Evolutionary conservation across 805 yeast species (phyloP).

Genomic region (Lipomyces orientalis): DNA sequence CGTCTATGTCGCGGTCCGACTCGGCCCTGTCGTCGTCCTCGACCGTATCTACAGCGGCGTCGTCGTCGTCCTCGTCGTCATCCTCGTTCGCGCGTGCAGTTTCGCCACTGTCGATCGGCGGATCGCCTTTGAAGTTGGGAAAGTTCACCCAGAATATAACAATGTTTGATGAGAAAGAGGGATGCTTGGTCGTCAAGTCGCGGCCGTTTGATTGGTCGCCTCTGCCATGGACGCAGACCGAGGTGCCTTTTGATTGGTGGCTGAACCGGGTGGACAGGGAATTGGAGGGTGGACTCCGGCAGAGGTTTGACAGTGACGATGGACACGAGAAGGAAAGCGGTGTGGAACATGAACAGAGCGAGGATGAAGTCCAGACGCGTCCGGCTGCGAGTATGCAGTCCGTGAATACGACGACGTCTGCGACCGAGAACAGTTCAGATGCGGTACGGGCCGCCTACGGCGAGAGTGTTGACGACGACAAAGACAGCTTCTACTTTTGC

Average conservation of each 20-base stretch:
- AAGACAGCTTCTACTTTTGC: conserved; percentile 15
- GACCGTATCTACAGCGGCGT: not conserved
- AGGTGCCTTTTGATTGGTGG: conserved; percentile 22
- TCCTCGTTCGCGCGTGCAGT: not conserved
- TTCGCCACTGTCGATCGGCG: not conserved
- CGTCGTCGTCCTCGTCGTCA: not conserved
- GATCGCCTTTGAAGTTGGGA: not conserved
- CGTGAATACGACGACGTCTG: conserved; percentile 13
- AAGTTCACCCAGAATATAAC: conserved; percentile 1
- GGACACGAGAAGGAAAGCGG: not conserved
- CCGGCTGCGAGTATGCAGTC: not conserved
- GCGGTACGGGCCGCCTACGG: not conserved
- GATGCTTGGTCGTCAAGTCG: conserved; percentile 8
- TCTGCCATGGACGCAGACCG: conserved; percentile 23
- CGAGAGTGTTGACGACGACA: conserved; percentile 2
- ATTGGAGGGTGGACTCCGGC: conserved; percentile 2
- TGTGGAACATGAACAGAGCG: not conserved
- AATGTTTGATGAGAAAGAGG: not conserved
- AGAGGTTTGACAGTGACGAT: not conserved
- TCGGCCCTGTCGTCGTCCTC: not conserved
- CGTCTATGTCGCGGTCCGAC: not conserved
- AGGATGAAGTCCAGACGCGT: not conserved
- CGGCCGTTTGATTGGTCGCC: conserved; percentile 28
- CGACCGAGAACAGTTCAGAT: not conserved
- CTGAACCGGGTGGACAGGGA: conserved; percentile 11